Evolutionary conservation across 345 rosid genomes (phyloP).

Genomic region (Acer negundo): DNA sequence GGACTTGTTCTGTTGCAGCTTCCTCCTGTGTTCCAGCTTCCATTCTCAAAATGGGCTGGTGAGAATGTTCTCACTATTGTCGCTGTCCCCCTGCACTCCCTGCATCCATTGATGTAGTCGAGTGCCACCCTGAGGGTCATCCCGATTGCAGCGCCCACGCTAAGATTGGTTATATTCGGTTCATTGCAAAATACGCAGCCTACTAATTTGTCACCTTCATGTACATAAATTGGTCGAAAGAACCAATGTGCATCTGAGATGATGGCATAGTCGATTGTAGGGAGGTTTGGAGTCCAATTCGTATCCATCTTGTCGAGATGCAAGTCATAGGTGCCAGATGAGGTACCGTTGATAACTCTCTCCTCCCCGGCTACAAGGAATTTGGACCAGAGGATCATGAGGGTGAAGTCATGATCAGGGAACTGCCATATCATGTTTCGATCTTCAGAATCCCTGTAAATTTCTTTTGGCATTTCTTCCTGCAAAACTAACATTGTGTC

Average conservation of each 20-base stretch:
- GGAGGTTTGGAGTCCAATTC: slow-evolving; percentile 46
- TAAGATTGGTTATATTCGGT: slow-evolving; percentile 48
- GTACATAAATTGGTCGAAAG: slow-evolving; percentile 61
- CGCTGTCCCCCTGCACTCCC: slow-evolving; percentile 35
- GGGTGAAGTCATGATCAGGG: slow-evolving; percentile 61
- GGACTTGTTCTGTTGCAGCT: slow-evolving; percentile 64
- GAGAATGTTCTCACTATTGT: slow-evolving; percentile 76
- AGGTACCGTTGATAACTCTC: slow-evolving; percentile 47
- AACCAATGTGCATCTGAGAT: slow-evolving; percentile 81
- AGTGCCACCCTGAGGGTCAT: slow-evolving; percentile 56
- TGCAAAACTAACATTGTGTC: slow-evolving; percentile 25
- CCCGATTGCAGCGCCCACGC: slow-evolving; percentile 42
- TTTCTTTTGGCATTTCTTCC: slow-evolving; percentile 62
- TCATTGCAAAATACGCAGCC: slow-evolving; percentile 73
- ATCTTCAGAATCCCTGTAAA: slow-evolving; percentile 57
- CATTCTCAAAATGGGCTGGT: slow-evolving; percentile 85
- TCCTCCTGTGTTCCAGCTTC: slow-evolving; percentile 81
- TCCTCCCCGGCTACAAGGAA: slow-evolving; percentile 62
- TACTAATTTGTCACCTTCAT: slow-evolving; percentile 32
- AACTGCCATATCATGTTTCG: slow-evolving; percentile 73
- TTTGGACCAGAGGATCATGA: slow-evolving; percentile 62
- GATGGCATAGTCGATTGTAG: slow-evolving; percentile 49
- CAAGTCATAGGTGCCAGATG: slow-evolving; percentile 48
- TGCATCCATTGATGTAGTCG: slow-evolving; percentile 39
- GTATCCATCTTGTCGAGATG: slow-evolving; percentile 49